Evolutionary conservation across 2,329 filamentous ascomycete species (phyloP), one percentile per base, ranked within the genome.

Genomic region (Sporothrix luriei): DNA sequence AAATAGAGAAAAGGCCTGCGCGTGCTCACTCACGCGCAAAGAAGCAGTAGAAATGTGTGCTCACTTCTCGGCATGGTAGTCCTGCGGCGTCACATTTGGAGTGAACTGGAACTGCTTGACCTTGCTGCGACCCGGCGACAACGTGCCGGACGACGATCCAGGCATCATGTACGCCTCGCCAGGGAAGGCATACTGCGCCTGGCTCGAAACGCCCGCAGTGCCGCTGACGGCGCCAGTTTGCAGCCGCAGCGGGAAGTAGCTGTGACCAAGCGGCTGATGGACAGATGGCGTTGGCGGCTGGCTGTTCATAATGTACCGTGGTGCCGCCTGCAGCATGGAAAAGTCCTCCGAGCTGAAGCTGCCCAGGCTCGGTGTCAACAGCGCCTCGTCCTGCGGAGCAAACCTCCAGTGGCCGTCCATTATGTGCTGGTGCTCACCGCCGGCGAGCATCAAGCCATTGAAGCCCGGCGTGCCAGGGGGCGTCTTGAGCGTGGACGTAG

Each of bases 141-240:
- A 77, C 70, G 75, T 78, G 6, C 76, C 76, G 33, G 79, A 79
- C 38, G 79, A 79, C 38, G 78, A 76, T 59, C 78, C 78, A 40
- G 76, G 73, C 7, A 78, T 76, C 14, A 67, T 21, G 33, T 80
- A 79, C 1, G 82, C 79, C 48, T 82, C 79, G 54, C 82, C 80
- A 5, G 85, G 81, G 80, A 85, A 87, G 73, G 83, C 82, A 74
- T 84, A 86, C 72, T 87, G 84, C 19, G 81, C 75, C 52, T 81
- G 83, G 40, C 73, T 71, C 2, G 77, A 46, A 51, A 26, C n/a
- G 9, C 38, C 57, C 21, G 40, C n/a, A 5, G 26, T 16, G 14
- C 16, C 24, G 75, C 77, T 40, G 69, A 71, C 70, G 59, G 75
- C 68, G 78, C 77, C 66, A 76, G 78, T 38, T 74, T 76, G 72